A percentile compares a stretch with the other conserved stretches of the same genome.
Evolutionary conservation across 306 rosid species (phyloP).

Genomic region (Mimosa bimucronata): DNA sequence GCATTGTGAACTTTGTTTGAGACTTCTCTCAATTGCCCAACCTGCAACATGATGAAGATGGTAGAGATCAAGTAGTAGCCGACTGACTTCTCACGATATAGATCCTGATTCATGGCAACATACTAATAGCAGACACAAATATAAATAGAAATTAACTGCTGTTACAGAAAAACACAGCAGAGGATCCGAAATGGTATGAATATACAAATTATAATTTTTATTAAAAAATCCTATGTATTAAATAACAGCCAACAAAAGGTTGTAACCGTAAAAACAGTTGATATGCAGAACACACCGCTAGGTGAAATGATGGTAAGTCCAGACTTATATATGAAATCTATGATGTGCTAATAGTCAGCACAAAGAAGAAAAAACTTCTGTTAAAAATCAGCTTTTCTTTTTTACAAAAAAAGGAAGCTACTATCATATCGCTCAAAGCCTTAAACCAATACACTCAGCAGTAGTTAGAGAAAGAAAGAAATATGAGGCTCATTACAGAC

Average conservation of each 20-base stretch:
- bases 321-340: not conserved
- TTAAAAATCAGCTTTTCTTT: not conserved
- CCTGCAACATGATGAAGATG: slow-evolving; percentile 48
- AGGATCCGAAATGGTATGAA: slow-evolving; percentile 18
- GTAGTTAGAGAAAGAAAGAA: not conserved
- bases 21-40: slow-evolving; percentile 85
- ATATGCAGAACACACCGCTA: not conserved
- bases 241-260: slow-evolving; percentile 10
- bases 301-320: not conserved
- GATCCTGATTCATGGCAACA: not conserved
- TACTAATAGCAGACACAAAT: not conserved
- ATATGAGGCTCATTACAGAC: not conserved
- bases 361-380: not conserved
- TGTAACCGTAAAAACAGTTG: not conserved
- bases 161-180: slow-evolving; percentile 6
- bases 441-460: not conserved
- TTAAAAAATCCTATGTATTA: not conserved
- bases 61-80: slow-evolving; percentile 20
- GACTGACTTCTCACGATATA: slow-evolving; percentile 34
- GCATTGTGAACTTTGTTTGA: slow-evolving; percentile 82
- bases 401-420: not conserved
- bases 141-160: slow-evolving; percentile 1
- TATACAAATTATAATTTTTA: not conserved
- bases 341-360: not conserved
- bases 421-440: slow-evolving; percentile 8